Base-by-base conservation (phyloP, 805 yeast species). In the Candida stauntonica region DNA sequence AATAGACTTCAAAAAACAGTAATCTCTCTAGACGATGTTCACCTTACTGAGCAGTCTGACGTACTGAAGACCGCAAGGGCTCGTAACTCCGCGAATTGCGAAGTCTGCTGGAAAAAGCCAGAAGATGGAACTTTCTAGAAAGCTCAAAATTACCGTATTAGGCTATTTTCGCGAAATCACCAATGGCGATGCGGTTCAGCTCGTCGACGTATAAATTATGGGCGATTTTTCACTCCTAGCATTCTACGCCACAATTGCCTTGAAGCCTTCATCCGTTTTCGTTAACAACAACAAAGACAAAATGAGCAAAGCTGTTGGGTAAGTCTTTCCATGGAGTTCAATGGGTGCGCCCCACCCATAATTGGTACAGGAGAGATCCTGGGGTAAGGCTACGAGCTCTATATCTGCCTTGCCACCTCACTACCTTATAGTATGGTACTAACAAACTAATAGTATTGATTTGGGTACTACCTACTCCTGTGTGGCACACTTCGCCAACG, bases 401-500 rank as follows among this genome's bases (percentile, higher is more conserved):
- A n/a, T n/a, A n/a, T n/a, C n/a, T n/a, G n/a, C n/a, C n/a, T n/a
- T n/a, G n/a, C n/a, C n/a, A n/a, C n/a, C n/a, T n/a, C n/a, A n/a
- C 18, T 17, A 15, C 15, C 14, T 14, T 3, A n/a, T n/a, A n/a
- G n/a, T n/a, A n/a, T n/a, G n/a, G 28, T 32, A 34, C 41, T 41
- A 41, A 36, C 45, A 21, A 27, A 24, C 8, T 9, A 5, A 14
- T 34, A 43, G 47, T 44, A 45, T 45, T 87, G 49, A 45, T 31
- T 45, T 45, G 46, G 50, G 50, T 46, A 46, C 50, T 40, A 46
- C 50, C 39, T 46, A 87, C 73, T 87, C 96, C 36, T 88, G 96
- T 79, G 96, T 88, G 48, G 96, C 95, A 56, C 94, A 87, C 62
- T 87, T 87, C 74, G 74, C 87, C 57, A 85, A 85, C 61, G 94